Evolutionary conservation across 768 basidiomycete species (phyloP), one percentile per base, ranked within the genome.

Genomic region (Calocybe cyanea): DNA sequence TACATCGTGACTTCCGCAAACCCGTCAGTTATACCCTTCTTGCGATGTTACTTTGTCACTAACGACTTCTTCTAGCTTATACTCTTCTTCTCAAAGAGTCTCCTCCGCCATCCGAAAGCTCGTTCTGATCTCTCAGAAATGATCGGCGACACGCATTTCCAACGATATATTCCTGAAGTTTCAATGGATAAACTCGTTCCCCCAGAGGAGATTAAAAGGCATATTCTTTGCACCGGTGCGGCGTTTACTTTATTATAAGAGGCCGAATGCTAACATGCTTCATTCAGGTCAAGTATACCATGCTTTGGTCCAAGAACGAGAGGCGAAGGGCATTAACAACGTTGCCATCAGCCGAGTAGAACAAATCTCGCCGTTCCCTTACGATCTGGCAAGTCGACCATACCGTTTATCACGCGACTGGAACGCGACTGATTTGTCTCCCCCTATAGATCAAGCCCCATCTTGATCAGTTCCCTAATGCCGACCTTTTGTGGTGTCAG

Each of bases 1-100:
- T 89, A 60, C 88, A 93, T 67, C 91, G 96, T 56, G 96, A 97
- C 63, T 98, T 92, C 87, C 85, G 95, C 59, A 98, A 97, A 72
- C 95, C 95, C 36, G 86, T 90, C 58, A 43, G 79, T 61, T 6
- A 13, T 7, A 9, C 28, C 7, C 19, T n/a, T 15, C 13, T 25
- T 17, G 18, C 14, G 7, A 15, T 18, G 15, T 3, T 37, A 4
- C 10, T 14, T 21, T 10, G 38, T 9, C n/a, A 17, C 31, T 35
- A 8, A 49, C n/a, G 28, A 37, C 4, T 28, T 20, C 41, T 34
- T 46, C 2, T 43, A 92, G 85, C 79, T 99, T 50, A 83, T 99
- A 57, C 36, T 90, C 51, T 96, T 98, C 84, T 98, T 96, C 82
- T 96, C 94, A 19, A 99, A 99, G 74, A 86, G 80, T 52, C 78